Evolutionary conservation across 2,329 filamentous ascomycete species (phyloP), one percentile per base, ranked within the genome.

Genomic region (Parastagonospora nodorum): DNA sequence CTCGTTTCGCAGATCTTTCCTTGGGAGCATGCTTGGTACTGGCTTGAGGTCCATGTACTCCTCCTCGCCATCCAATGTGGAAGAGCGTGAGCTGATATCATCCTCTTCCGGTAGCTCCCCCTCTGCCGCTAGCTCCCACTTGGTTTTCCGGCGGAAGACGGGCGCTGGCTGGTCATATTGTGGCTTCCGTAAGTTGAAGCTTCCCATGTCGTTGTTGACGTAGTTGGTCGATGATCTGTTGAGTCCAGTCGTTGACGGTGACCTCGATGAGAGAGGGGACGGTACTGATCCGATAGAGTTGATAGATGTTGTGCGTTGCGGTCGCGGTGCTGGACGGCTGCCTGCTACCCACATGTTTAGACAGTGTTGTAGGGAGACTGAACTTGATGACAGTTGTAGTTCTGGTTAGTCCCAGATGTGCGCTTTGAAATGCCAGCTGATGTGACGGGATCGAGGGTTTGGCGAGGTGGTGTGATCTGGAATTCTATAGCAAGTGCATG

Each of bases 311-410:
- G 68, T 68, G 43, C 64, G 68, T 52, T 63, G 60, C 33, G 61
- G 51, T 53, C 63, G 57, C 19, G 65, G 52, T 33, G 60, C n/a
- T 24, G 38, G 57, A 39, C 58, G 47, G 31, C 71, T 66, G 41
- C 55, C 63, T 44, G 68, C 58, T 31, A 61, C 65, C 71, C 71
- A 73, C 71, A 73, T 73, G 50, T 63, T 36, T 38, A 19, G 7
- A 19, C n/a, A n/a, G n/a, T n/a, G n/a, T n/a, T n/a, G n/a, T n/a
- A n/a, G n/a, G n/a, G n/a, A n/a, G n/a, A n/a, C n/a, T 12, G n/a
- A 11, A 15, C 2, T 29, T 8, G 33, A 37, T 27, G 28, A 24
- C 12, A 28, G 24, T 15, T 15, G 36, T 7, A 16, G 37, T 32
- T 29, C 10, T n/a, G 19, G 19, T 37, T 30, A 42, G 14, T 28